Percentiles rank a stretch among this genome's conserved stretches.
These are phyloP conservation scores for Sphagnum contortum DNA, from an alignment of 225 moss, liverwort and hornwort genomes.

Conservation along the genomic window DNA sequence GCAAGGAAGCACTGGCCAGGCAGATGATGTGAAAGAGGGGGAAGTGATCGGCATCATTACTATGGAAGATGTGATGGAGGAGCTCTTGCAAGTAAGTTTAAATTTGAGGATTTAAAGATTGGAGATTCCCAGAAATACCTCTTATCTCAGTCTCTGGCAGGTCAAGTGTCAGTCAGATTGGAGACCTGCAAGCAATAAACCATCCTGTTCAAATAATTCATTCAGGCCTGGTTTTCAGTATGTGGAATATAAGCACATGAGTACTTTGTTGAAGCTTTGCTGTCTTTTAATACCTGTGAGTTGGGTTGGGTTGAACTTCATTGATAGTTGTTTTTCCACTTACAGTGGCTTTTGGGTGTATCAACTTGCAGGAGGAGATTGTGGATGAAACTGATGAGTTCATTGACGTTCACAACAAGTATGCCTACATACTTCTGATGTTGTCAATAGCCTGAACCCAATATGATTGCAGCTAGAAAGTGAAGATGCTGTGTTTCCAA, in stretches of 20 bases:
- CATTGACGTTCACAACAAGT: too few relatives aligned
- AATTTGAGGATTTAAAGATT: background rate
- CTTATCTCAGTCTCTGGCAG: too few relatives aligned
- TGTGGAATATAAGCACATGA: background rate
- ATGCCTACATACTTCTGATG: too few relatives aligned
- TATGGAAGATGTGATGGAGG: slow-evolving; percentile 92
- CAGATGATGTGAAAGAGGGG: slow-evolving; percentile 30
- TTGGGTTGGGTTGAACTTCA: too few relatives aligned
- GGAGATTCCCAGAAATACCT: background rate
- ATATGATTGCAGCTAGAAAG: too few relatives aligned
- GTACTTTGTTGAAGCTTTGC: background rate
- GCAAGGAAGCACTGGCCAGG: slow-evolving; percentile 21
- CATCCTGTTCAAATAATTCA: background rate
- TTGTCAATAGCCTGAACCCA: too few relatives aligned
- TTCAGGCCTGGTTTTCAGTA: background rate
- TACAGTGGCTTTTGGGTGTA: too few relatives aligned
- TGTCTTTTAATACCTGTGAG: too few relatives aligned
- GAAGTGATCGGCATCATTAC: slow-evolving; percentile 88
- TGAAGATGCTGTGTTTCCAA: too few relatives aligned
- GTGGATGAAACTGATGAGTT: too few relatives aligned
- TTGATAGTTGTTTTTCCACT: too few relatives aligned
- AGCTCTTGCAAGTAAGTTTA: slow-evolving; percentile 65
- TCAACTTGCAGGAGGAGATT: too few relatives aligned
- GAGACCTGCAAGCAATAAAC: background rate
- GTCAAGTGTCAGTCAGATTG: background rate